Percentiles rank a stretch among this genome's conserved stretches.
Evolutionary conservation across 1,284 basidiomycete genomes (phyloP).

Genomic region (Tetrapyrgos nigripes): DNA sequence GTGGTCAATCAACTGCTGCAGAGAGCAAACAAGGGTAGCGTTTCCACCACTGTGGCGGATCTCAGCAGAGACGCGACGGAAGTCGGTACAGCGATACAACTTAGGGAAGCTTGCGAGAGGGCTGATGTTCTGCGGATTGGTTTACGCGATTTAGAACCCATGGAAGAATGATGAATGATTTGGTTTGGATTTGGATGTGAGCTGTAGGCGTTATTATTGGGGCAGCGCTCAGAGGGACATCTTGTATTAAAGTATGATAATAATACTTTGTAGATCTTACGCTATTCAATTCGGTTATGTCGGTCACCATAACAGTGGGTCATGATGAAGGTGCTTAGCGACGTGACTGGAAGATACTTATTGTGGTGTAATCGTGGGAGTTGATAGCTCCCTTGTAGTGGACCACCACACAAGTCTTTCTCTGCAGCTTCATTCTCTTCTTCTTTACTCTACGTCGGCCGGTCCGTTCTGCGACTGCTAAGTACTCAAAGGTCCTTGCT

Average conservation of each 20-base stretch:
- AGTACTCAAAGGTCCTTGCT: conserved; percentile 19
- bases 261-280: too few species aligned
- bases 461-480: conserved; percentile 45
- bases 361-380: conserved; percentile 8
- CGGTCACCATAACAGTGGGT: neutral
- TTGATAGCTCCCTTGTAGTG: conserved; percentile 26
- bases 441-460: conserved; percentile 50
- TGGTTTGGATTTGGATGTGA: too few species aligned
- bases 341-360: too few species aligned
- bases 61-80: conserved; percentile 13
- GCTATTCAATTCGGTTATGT: neutral
- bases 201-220: too few species aligned
- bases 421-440: conserved; percentile 24
- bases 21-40: conserved; percentile 40
- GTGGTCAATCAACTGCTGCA: conserved; percentile 60
- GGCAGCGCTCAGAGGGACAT: too few species aligned
- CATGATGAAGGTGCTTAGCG: neutral
- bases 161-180: conserved; percentile 10
- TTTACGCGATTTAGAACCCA: conserved; percentile 11
- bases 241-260: too few species aligned
- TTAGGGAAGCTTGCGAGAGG: conserved; percentile 16
- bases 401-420: conserved; percentile 14
- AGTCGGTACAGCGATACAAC: conserved; percentile 16
- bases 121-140: conserved; percentile 13
- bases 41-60: conserved; percentile 9